A percentile compares a stretch with the other conserved stretches of the same genome.
phyloP scores from a whole-genome alignment of 441 rosid species.

The Jatropha multifida region DNA sequence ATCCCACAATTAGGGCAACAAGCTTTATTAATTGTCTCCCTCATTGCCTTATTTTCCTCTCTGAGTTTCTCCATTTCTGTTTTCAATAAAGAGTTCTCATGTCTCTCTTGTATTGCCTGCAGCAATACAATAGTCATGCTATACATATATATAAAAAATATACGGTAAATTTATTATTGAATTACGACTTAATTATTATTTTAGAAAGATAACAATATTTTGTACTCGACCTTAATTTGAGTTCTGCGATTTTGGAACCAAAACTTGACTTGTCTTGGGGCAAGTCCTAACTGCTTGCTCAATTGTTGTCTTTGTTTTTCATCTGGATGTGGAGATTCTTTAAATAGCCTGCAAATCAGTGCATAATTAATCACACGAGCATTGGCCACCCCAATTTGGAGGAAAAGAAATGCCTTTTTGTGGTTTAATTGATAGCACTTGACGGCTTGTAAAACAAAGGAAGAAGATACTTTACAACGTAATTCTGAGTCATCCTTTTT shows the following conservation, averaged over 20 bases:
- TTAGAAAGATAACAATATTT: no score
- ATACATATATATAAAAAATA: no score
- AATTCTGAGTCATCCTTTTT: conserved; percentile 19
- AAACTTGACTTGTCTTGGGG: conserved; percentile 97
- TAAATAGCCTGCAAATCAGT: conserved; percentile 61
- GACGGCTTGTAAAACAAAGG: conserved; percentile 10
- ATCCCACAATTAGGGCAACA: conserved; percentile 88
- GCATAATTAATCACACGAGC: not conserved
- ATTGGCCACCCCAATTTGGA: not conserved
- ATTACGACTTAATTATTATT: not conserved
- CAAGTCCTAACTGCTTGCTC: conserved; percentile 90
- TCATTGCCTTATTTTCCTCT: conserved; percentile 85
- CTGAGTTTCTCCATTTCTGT: conserved; percentile 81
- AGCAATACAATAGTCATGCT: not conserved
- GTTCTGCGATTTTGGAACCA: conserved; percentile 99
- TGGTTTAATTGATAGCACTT: not conserved
- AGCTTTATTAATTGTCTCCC: conserved; percentile 72
- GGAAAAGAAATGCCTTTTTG: not conserved
- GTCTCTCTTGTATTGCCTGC: conserved; percentile 96
- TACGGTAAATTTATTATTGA: no score
- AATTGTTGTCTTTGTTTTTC: conserved; percentile 96
- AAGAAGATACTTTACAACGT: conserved; percentile 5
- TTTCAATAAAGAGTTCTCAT: conserved; percentile 84
- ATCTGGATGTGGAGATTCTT: conserved; percentile 97
- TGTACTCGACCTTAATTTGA: conserved; percentile 67